Conservation (phyloP, 192 early-diverging fungal genomes). For the Coemansia sp. region DNA sequence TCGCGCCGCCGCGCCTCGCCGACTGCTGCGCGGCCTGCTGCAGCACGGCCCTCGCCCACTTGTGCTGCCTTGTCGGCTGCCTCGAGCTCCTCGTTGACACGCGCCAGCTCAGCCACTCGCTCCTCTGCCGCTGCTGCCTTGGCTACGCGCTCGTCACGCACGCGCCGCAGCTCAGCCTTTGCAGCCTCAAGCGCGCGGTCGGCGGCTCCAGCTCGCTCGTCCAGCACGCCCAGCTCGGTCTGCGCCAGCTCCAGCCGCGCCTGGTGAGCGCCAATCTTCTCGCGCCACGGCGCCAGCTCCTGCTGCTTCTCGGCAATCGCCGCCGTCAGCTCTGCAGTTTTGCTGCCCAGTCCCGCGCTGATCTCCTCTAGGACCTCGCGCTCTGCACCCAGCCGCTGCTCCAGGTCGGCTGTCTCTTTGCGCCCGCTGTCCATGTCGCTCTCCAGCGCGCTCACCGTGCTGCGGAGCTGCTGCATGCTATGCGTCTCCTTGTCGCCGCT, state of each 20-base stretch:
- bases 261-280: slow-evolving; percentile 77
- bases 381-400: slow-evolving; percentile 65
- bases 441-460: slow-evolving; percentile 72
- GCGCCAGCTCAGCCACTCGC: slow-evolving; percentile 47
- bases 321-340: slow-evolving; percentile 80
- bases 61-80: slow-evolving; percentile 54
- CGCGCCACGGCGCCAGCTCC: slow-evolving; percentile 84
- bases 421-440: slow-evolving; percentile 62
- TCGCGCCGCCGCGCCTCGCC: slow-evolving; percentile 62
- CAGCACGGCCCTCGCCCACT: slow-evolving; percentile 43
- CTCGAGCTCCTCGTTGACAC: slow-evolving; percentile 58
- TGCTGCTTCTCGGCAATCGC: slow-evolving; percentile 86
- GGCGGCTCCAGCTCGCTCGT: slow-evolving; percentile 61
- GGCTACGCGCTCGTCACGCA: slow-evolving; percentile 52
- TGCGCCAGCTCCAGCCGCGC: slow-evolving; percentile 74
- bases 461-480: slow-evolving; percentile 61
- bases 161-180: slow-evolving; percentile 53
- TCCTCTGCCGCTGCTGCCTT: slow-evolving; percentile 47
- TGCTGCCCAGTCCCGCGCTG: slow-evolving; percentile 77
- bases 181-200: slow-evolving; percentile 64
- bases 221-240: slow-evolving; percentile 80
- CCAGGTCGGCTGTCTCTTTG: slow-evolving; percentile 65
- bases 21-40: slow-evolving; percentile 45
- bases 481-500: slow-evolving; percentile 69
- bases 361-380: slow-evolving; percentile 78